A percentile compares a stretch with the other conserved stretches of the same genome.
Evolutionary conservation across 768 basidiomycete genomes (phyloP).

Genomic region (Pisolithus marmoratus): DNA sequence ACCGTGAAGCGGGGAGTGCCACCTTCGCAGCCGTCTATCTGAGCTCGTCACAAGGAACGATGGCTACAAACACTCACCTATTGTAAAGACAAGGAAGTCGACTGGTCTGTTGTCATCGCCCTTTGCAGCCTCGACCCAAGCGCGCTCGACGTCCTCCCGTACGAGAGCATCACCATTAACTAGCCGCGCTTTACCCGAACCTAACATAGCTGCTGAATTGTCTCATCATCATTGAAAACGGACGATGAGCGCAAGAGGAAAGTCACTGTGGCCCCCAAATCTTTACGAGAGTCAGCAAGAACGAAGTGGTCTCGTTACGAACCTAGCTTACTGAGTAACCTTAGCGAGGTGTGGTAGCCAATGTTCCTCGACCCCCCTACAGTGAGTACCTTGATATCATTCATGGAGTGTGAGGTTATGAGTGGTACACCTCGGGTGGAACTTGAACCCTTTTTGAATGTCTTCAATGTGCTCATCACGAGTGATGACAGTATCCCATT

Average conservation of each 20-base stretch:
- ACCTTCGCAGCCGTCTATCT: slow-evolving; percentile 26
- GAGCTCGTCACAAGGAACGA: not conserved
- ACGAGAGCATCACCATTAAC: slow-evolving; percentile 58
- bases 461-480: not conserved
- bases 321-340: slow-evolving; percentile 39
- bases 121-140: slow-evolving; percentile 41
- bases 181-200: slow-evolving; percentile 46
- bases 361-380: slow-evolving; percentile 55
- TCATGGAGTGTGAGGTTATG: slow-evolving; percentile 7
- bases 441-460: not conserved
- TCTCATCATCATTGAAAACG: slow-evolving; percentile 49
- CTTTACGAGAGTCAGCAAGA: slow-evolving; percentile 28
- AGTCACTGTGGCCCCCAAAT: slow-evolving; percentile 52
- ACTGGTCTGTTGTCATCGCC: slow-evolving; percentile 30
- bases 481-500: too few species aligned
- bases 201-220: slow-evolving; percentile 48
- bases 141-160: slow-evolving; percentile 43
- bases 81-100: slow-evolving; percentile 54
- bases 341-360: slow-evolving; percentile 43
- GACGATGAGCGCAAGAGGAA: slow-evolving; percentile 52
- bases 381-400: slow-evolving; percentile 7
- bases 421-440: not conserved
- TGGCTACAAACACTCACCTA: slow-evolving; percentile 38
- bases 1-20: slow-evolving; percentile 41
- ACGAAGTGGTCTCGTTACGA: not conserved